A percentile compares a stretch with the other conserved stretches of the same genome.
Evolutionary conservation across 2,329 filamentous ascomycete genomes (phyloP).

Genomic region (Pseudogymnoascus sp.): DNA sequence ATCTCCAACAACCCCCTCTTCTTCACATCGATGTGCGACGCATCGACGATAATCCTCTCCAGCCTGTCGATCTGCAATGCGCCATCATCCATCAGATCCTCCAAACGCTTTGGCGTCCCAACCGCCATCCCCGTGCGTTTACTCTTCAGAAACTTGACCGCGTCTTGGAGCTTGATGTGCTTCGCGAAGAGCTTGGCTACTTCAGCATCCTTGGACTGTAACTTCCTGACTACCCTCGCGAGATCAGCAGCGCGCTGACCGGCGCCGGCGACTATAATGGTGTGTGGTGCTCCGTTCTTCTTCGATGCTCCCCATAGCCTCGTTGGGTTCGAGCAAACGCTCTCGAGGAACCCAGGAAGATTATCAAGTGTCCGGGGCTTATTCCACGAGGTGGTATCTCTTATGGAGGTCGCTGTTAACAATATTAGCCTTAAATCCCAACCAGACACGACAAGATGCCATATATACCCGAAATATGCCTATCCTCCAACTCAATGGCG

Average conservation of each 20-base stretch:
- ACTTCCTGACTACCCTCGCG: constrained; percentile 65
- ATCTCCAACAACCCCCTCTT: constrained; percentile 91
- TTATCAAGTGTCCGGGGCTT: constrained; percentile 61
- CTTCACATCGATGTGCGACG: constrained; percentile 89
- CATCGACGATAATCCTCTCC: constrained; percentile 78
- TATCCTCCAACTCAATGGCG: constrained; percentile 74
- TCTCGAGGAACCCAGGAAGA: constrained; percentile 71
- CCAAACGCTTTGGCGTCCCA: constrained; percentile 77
- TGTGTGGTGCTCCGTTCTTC: constrained; percentile 70
- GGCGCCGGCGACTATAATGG: constrained; percentile 77
- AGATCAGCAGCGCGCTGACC: constrained; percentile 82
- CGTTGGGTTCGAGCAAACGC: constrained; percentile 49
- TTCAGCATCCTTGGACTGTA: constrained; percentile 68
- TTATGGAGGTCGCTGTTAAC: constrained; percentile 59
- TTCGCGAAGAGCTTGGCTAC: constrained; percentile 96
- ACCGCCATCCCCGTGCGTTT: constrained; percentile 76
- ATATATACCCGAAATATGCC: constrained; percentile 65
- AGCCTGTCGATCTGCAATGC: constrained; percentile 64
- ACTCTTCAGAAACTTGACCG: constrained; percentile 65
- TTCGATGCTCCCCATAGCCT: constrained; percentile 56
- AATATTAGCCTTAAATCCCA: background rate
- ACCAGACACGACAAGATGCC: background rate
- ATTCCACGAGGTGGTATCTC: constrained; percentile 71
- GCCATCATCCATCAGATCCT: constrained; percentile 74
- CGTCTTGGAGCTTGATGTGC: constrained; percentile 91